phyloP scores from a whole-genome alignment of 495 filamentous ascomycete species.

The Podospora appendiculata region DNA sequence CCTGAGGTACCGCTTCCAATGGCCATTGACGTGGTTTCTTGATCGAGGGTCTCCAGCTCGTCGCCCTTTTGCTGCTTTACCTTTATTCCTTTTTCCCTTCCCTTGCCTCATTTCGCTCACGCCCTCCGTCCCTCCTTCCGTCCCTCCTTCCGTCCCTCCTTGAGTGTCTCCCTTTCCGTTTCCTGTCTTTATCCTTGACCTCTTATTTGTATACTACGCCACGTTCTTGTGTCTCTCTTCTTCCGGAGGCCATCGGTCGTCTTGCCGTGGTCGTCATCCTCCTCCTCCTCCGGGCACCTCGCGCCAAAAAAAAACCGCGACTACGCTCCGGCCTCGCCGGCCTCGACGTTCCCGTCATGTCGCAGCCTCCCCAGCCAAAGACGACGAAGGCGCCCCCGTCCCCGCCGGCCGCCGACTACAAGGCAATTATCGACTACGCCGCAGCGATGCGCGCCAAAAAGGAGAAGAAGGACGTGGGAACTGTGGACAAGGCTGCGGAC shows the following conservation, averaged over 20 bases:
- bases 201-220: too few relatives aligned
- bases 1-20: too few relatives aligned
- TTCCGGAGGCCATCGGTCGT: too few relatives aligned
- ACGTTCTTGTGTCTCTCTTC: too few relatives aligned
- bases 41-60: background rate
- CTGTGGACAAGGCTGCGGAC: too few relatives aligned
- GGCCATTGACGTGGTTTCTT: conserved; percentile 7
- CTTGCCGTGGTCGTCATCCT: too few relatives aligned
- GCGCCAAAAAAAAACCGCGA: background rate
- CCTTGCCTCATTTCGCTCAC: background rate
- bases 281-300: too few relatives aligned
- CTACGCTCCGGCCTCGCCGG: background rate
- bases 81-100: background rate
- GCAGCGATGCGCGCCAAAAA: conserved; percentile 30
- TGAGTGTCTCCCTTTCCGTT: too few relatives aligned
- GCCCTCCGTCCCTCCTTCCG: background rate
- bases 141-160: background rate
- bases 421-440: conserved; percentile 35
- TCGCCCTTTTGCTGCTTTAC: background rate
- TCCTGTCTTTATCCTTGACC: too few relatives aligned
- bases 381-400: conserved; percentile 19
- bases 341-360: background rate
- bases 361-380: conserved; percentile 10
- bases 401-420: conserved; percentile 22
- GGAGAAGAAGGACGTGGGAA: too few relatives aligned